Evolutionary conservation across 805 yeast species (phyloP), one percentile per base, ranked within the genome.

Genomic region (Ogataea henricii): DNA sequence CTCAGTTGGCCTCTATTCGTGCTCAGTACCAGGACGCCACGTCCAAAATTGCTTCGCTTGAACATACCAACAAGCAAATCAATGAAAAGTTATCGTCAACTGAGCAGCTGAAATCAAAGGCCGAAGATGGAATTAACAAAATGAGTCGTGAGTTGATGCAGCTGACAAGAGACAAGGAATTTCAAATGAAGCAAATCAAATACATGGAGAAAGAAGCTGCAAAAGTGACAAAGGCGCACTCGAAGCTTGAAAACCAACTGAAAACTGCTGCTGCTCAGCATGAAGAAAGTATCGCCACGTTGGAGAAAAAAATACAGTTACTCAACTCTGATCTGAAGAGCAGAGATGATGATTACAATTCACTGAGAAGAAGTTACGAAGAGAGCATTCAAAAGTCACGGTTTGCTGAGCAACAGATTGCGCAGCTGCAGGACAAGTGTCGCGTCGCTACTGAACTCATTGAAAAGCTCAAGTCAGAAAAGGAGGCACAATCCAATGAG

Each of bases 111-210:
- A 76, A 68, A 52, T 57, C 48, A 42, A 69, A 66, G 53, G 87
- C 92, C 1, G 97, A 91, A 58, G 84, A 81, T 49, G 97, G 96
- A 3, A 84, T 91, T 43, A 90, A 90, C 62, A 90, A 89, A 56
- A 87, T 91, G 96, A 86, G 85, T 46, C 72, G 92, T 33, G 98
- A 91, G 54, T 69, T 91, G 25, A 79, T 89, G 64, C 77, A 77
- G 40, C 69, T 89, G 36, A 76, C 82, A 0, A 80, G 79, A 46
- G 81, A 81, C 27, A 83, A 83, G 48, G 81, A 77, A 1, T 76
- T 77, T 0, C 57, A 76, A 6, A 82, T 77, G 38, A 69, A 70
- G 21, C 64, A 66, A 7, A 64, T 78, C 13, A 73, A 71, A 33
- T 58, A 55, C 4, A 50, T 75, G 37, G 78, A 81, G 47, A 77